Conservation (phyloP, 2,329 filamentous ascomycete species). For the Niveomyces coronatus region DNA sequence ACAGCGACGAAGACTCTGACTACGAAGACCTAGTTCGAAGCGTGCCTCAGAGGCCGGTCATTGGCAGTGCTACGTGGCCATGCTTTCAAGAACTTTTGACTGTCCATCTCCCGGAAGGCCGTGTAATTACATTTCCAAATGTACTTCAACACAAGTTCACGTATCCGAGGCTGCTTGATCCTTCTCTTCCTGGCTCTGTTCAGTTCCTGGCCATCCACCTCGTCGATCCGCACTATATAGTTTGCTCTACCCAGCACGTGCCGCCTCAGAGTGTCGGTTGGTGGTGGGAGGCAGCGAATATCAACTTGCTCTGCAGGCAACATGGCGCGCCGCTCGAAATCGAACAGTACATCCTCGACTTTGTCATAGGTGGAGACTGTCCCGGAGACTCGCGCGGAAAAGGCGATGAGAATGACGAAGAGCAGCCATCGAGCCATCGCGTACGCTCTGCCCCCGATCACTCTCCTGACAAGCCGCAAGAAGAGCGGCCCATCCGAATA, state of each 20-base stretch:
- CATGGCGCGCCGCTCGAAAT: not conserved
- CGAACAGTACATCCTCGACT: not conserved
- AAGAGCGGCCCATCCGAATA: not conserved
- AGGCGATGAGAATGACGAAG: not conserved
- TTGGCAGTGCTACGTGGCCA: not conserved
- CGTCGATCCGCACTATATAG: not conserved
- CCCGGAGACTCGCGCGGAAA: not conserved
- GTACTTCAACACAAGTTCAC: not conserved
- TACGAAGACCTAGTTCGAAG: too few relatives aligned
- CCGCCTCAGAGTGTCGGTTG: constrained; percentile 2
- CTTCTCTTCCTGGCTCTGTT: not conserved
- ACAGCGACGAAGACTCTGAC: too few relatives aligned
- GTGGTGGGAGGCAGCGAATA: constrained; percentile 2
- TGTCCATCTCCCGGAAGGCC: not conserved
- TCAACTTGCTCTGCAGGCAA: not conserved
- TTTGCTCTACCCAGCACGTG: constrained; percentile 1
- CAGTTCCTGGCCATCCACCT: constrained; percentile 1
- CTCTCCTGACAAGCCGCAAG: not conserved
- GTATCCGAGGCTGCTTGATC: not conserved
- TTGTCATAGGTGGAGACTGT: not conserved
- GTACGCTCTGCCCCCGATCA: not conserved
- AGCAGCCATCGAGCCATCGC: too few relatives aligned
- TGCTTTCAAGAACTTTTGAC: not conserved
- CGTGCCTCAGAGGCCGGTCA: not conserved
- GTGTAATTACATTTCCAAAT: not conserved